Conservation (phyloP, 768 basidiomycete species). For the Tricholoma saponaceum region DNA sequence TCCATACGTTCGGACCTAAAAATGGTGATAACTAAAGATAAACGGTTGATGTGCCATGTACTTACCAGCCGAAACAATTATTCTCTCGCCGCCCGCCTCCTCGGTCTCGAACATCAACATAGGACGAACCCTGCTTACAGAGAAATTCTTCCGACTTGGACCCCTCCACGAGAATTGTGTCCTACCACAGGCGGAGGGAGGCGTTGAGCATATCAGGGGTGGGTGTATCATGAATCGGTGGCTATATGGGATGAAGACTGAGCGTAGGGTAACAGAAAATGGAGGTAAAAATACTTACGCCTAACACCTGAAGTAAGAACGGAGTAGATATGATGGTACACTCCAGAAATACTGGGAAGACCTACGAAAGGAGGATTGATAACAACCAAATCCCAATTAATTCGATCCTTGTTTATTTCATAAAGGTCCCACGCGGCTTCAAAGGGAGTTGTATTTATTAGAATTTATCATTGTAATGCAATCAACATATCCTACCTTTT, state of each 20-base stretch:
- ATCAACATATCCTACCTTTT: slow-evolving; percentile 29
- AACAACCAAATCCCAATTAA: slow-evolving; percentile 50
- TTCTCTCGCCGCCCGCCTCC: slow-evolving; percentile 51
- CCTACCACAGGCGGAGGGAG: slow-evolving; percentile 30
- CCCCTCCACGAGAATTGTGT: slow-evolving; percentile 18
- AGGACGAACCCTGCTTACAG: slow-evolving; percentile 22
- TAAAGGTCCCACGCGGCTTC: slow-evolving; percentile 43
- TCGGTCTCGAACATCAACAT: slow-evolving; percentile 50
- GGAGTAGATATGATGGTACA: not conserved
- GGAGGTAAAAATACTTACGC: slow-evolving; percentile 15
- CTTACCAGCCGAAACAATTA: slow-evolving; percentile 37
- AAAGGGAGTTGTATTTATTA: not conserved
- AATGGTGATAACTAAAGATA: too few species aligned
- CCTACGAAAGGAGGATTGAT: slow-evolving; percentile 53
- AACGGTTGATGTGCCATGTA: not conserved
- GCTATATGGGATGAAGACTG: slow-evolving; percentile 20
- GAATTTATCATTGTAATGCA: not conserved
- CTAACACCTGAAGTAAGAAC: slow-evolving; percentile 22
- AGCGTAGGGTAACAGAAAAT: not conserved
- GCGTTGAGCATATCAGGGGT: slow-evolving; percentile 32
- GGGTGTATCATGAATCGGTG: slow-evolving; percentile 36
- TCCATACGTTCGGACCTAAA: slow-evolving; percentile 22
- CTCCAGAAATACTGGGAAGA: slow-evolving; percentile 5
- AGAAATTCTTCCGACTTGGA: slow-evolving; percentile 18
- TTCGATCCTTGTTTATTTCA: slow-evolving; percentile 34